phyloP scores from a whole-genome alignment of 805 yeast genomes.

The Middelhovenomyces tepae region DNA sequence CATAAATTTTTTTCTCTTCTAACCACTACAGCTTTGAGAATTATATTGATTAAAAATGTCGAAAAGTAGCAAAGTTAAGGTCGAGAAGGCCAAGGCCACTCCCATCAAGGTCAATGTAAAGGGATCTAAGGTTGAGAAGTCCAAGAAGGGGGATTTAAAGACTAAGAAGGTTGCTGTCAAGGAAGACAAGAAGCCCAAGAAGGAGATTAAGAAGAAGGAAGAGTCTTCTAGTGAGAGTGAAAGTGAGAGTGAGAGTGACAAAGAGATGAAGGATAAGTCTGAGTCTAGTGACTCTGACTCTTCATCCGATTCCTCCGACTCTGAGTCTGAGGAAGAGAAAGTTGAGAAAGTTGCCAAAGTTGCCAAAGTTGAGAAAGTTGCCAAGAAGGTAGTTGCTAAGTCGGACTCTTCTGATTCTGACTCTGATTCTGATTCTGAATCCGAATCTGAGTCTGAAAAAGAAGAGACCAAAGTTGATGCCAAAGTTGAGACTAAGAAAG shows the following conservation, averaged over 20 bases:
- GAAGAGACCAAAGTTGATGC: not conserved
- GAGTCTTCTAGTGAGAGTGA: slow-evolving; percentile 14
- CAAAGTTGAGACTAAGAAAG: slow-evolving; percentile 14
- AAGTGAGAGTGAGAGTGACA: not conserved
- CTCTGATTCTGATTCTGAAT: slow-evolving; percentile 26
- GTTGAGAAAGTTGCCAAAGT: too few species aligned
- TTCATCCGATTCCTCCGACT: slow-evolving; percentile 16
- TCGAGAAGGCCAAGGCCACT: too few species aligned
- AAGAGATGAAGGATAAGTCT: slow-evolving; percentile 4
- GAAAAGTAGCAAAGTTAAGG: too few species aligned
- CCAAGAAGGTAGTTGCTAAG: slow-evolving; percentile 15
- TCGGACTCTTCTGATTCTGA: slow-evolving; percentile 19
- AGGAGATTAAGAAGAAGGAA: slow-evolving; percentile 24
- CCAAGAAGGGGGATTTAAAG: not conserved
- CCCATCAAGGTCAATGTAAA: slow-evolving; percentile 1
- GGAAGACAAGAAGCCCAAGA: slow-evolving; percentile 8
- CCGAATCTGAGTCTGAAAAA: slow-evolving; percentile 19
- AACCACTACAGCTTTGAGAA: slow-evolving; percentile 1
- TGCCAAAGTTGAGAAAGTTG: slow-evolving; percentile 12
- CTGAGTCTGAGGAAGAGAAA: slow-evolving; percentile 8
- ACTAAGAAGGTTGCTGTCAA: slow-evolving; percentile 4
- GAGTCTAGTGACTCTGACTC: slow-evolving; percentile 14
- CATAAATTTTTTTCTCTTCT: not conserved
- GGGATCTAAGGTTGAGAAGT: not conserved
- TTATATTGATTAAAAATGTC: too few species aligned